Conservation (phyloP, 169 alveolate species). For the Cryptosporidium tyzzeri region DNA sequence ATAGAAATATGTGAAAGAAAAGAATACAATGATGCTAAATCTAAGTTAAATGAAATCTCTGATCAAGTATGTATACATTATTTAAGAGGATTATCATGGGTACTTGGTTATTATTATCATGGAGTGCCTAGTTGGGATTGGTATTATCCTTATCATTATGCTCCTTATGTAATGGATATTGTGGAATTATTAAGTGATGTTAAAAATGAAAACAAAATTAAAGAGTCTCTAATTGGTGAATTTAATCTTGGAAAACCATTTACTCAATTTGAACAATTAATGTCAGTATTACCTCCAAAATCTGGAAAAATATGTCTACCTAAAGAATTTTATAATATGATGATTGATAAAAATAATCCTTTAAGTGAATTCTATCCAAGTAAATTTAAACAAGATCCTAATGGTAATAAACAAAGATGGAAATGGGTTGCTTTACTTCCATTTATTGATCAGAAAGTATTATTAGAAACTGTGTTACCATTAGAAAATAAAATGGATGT, state of each 20-base stretch:
- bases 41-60: slow-evolving; percentile 33
- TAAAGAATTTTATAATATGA: slow-evolving; percentile 80
- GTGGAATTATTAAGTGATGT: neutral
- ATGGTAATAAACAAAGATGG: slow-evolving; percentile 85
- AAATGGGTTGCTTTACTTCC: slow-evolving; percentile 90
- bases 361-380: slow-evolving; percentile 84
- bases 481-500: slow-evolving; percentile 80
- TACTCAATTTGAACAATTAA: slow-evolving; percentile 95
- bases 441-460: slow-evolving; percentile 85
- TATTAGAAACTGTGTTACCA: slow-evolving; percentile 82
- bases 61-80: slow-evolving; percentile 81
- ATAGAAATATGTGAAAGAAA: neutral
- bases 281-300: slow-evolving; percentile 97
- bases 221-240: slow-evolving; percentile 32
- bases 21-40: slow-evolving; percentile 8
- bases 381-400: slow-evolving; percentile 86
- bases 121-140: slow-evolving; percentile 98
- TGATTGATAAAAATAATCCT: slow-evolving; percentile 83
- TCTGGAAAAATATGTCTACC: slow-evolving; percentile 93
- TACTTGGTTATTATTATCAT: slow-evolving; percentile 87
- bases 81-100: slow-evolving; percentile 98
- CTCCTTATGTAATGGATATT: slow-evolving; percentile 96
- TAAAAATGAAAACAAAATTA: slow-evolving; percentile 1
- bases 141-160: slow-evolving; percentile 98
- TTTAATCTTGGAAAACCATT: slow-evolving; percentile 89